Evolutionary conservation across 495 filamentous ascomycete genomes (phyloP).

Genomic region (Aspergillus mulundensis): DNA sequence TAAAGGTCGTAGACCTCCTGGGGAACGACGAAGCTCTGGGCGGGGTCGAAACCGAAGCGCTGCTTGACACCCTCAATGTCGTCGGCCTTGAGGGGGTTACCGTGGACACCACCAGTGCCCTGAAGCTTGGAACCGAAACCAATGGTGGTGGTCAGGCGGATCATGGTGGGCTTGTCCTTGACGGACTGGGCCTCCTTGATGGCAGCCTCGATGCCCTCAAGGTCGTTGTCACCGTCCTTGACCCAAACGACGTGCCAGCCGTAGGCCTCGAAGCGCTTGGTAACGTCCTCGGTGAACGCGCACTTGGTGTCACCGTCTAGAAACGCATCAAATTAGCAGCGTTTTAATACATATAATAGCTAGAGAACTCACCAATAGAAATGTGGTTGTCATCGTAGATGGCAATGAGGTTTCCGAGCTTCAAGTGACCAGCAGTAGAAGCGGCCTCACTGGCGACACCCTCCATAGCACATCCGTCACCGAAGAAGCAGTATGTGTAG

Average conservation of each 20-base stretch:
- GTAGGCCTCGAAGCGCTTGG: conserved; percentile 93
- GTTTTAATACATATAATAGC: not conserved
- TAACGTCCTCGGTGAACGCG: conserved; percentile 96
- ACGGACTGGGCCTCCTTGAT: conserved; percentile 79
- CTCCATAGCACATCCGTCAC: conserved; percentile 98
- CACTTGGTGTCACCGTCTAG: conserved; percentile 88
- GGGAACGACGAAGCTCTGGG: conserved; percentile 89
- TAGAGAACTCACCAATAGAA: conserved; percentile 64
- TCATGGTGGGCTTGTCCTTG: conserved; percentile 93
- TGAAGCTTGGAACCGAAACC: conserved; percentile 92
- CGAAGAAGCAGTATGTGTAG: conserved; percentile 95
- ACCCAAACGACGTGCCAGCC: conserved; percentile 93
- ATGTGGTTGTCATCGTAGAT: conserved; percentile 99
- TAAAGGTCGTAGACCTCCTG: conserved; percentile 93
- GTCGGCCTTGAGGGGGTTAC: conserved; percentile 87
- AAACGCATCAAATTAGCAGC: not conserved
- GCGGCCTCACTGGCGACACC: conserved; percentile 92
- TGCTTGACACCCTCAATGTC: conserved; percentile 88
- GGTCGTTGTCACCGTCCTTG: conserved; percentile 85
- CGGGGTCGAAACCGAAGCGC: conserved; percentile 93
- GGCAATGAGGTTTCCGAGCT: conserved; percentile 94
- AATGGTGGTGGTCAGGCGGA: conserved; percentile 97
- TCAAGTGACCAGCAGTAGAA: conserved; percentile 89
- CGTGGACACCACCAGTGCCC: conserved; percentile 94
- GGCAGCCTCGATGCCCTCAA: conserved; percentile 82